phyloP scores from a whole-genome alignment of 202 grass and related monocot genomes.

The Panicum hallii region DNA sequence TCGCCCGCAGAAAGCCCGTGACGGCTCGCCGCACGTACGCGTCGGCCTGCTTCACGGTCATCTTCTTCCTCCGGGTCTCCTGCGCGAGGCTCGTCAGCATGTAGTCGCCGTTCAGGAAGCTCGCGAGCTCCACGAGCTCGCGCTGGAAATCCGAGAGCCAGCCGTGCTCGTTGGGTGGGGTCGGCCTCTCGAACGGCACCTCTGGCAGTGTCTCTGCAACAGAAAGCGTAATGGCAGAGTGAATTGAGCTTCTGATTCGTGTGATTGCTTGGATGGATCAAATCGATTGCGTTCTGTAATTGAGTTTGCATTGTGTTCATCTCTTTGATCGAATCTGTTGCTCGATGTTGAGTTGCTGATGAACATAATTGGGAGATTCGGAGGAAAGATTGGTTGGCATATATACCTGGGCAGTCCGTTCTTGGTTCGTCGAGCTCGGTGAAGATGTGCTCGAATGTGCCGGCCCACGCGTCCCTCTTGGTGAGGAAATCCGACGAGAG shows the following conservation, averaged over 20 bases:
- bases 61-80: slow-evolving; percentile 53
- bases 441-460: slow-evolving; percentile 80
- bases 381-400: not conserved
- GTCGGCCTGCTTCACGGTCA: slow-evolving; percentile 82
- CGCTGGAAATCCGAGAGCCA: slow-evolving; percentile 93
- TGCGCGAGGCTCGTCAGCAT: slow-evolving; percentile 69
- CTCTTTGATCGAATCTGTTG: not conserved
- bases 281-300: not conserved
- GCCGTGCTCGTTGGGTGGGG: slow-evolving; percentile 54
- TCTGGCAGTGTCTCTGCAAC: slow-evolving; percentile 65
- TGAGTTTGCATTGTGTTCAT: not conserved
- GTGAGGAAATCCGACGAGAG: slow-evolving; percentile 84
- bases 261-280: not conserved
- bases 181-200: slow-evolving; percentile 54
- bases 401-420: slow-evolving; percentile 78
- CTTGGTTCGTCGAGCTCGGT: slow-evolving; percentile 63
- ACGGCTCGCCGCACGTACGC: slow-evolving; percentile 73
- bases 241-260: not conserved
- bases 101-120: slow-evolving; percentile 84
- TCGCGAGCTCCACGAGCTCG: slow-evolving; percentile 73
- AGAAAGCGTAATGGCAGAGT: not conserved
- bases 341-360: not conserved
- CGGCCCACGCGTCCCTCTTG: slow-evolving; percentile 92
- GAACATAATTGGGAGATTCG: not conserved
- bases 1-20: slow-evolving; percentile 65